Evolutionary conservation across 768 basidiomycete species (phyloP).

Genomic region (Hericium coralloides): DNA sequence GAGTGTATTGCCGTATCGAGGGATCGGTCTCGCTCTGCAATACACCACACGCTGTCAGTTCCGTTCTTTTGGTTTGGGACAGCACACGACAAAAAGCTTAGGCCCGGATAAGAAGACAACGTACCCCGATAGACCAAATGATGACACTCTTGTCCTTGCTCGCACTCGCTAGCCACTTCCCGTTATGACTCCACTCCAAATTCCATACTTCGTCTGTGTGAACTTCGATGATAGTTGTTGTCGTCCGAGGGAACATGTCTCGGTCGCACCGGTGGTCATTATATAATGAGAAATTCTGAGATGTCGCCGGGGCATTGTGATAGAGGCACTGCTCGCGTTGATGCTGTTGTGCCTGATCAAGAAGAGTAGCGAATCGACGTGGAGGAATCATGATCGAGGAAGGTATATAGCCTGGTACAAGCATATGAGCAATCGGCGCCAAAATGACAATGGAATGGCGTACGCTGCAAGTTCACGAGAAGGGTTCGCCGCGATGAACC

Average conservation of each 20-base stretch:
- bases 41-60: conserved; percentile 1
- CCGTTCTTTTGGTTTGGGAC: neutral
- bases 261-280: conserved; percentile 79
- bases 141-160: conserved; percentile 84
- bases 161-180: conserved; percentile 74
- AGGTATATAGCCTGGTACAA: conserved; percentile 71
- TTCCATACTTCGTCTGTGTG: conserved; percentile 96
- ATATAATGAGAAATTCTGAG: conserved; percentile 69
- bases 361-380: conserved; percentile 73
- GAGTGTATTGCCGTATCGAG: conserved; percentile 47
- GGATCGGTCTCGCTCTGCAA: conserved; percentile 38
- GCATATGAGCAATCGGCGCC: neutral
- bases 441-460: neutral
- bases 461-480: conserved; percentile 65
- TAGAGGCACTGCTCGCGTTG: conserved; percentile 81
- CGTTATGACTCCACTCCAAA: conserved; percentile 91
- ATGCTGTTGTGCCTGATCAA: conserved; percentile 75
- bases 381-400: conserved; percentile 90
- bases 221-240: conserved; percentile 76
- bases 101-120: conserved; percentile 21
- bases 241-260: conserved; percentile 74
- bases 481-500: conserved; percentile 72
- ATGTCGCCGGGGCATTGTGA: conserved; percentile 62
- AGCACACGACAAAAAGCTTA: conserved; percentile 4
- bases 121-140: conserved; percentile 80